Base-by-base conservation (phyloP, 139 green algal genomes). In the Coelastrella sp. region DNA sequence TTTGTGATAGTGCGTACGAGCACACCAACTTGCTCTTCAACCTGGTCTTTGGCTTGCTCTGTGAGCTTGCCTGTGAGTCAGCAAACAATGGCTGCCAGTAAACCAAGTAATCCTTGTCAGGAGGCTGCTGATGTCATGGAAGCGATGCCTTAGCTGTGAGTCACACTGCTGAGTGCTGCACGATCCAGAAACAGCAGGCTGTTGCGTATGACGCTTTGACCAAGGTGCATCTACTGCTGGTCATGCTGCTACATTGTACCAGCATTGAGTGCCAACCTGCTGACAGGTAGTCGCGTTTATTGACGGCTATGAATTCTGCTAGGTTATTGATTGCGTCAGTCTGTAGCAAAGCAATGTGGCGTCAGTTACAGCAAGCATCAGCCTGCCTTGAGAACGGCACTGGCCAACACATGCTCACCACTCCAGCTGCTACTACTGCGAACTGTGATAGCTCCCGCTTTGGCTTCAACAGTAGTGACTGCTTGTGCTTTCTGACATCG, bases 11-110 rank as follows among this genome's bases (percentile, higher is more conserved):
- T 64, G 8, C 90, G 87, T 16, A 97, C 89, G 32, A 80, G 92
- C 6, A 58, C 32, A 3, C 90, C 92, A 47, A 97, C 86, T 60
- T 96, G 84, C 82, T 93, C 91, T 80, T 97, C 95, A 16, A 97
- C 92, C 4, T 85, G 74, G 88, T 96, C 95, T 5, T 94, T 89
- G 73, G 93, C 91, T 20, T 86, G 60, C 73, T 95, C 92, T 5
- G 32, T 81, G 23, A 92, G 89, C 65, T 78, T 86, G 60, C 93
- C 92, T 92, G 92, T 81, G 59, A 68, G 11, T 13, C 81, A 47
- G 32, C 32, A 47, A 47, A 47, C 32, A 47, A 47, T 47, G 32
- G 32, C 32, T 47, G 32, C 32, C 32, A 47, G 32, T 47, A 47
- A 47, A 47, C 32, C 32, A 47, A 85, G 17, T 47, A 2, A 47